A percentile compares a stretch with the other conserved stretches of the same genome.
These are phyloP conservation scores for Plenodomus biglobosus DNA, from an alignment of 2,329 filamentous ascomycete genomes.

Conservation along the genomic window DNA sequence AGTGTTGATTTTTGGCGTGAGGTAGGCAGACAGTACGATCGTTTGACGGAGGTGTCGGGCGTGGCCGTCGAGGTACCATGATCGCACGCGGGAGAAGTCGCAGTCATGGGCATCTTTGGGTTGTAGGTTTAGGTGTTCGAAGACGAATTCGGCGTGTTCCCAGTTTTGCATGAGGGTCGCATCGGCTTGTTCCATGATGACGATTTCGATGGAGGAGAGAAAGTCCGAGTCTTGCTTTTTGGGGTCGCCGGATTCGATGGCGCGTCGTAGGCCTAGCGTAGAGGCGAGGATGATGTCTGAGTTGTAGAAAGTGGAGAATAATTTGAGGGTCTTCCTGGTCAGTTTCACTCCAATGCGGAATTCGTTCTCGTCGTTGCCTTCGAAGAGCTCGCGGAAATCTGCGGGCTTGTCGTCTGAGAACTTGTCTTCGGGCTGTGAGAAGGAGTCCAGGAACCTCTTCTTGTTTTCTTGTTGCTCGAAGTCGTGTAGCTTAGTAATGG, in stretches of 20 bases:
- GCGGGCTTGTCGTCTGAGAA: constrained; percentile 75
- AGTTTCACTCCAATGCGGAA: constrained; percentile 96
- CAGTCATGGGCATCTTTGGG: constrained; percentile 88
- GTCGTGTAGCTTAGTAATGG: constrained; percentile 72
- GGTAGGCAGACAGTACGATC: constrained; percentile 75
- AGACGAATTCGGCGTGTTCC: constrained; percentile 92
- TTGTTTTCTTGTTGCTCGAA: constrained; percentile 94
- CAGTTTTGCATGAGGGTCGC: constrained; percentile 97
- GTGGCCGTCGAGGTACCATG: constrained; percentile 90
- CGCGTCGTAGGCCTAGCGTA: constrained; percentile 84
- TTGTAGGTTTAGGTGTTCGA: constrained; percentile 87
- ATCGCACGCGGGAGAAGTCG: constrained; percentile 86
- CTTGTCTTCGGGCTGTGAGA: constrained; percentile 67
- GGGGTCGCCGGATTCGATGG: constrained; percentile 74
- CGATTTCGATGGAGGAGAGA: constrained; percentile 87
- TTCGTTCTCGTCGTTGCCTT: constrained; percentile 95
- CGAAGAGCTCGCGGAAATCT: constrained; percentile 87
- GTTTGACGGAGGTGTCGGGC: constrained; percentile 83
- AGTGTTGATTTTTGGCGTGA: constrained; percentile 84
- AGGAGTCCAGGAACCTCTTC: constrained; percentile 86
- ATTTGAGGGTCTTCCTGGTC: constrained; percentile 92
- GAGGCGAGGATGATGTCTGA: constrained; percentile 94
- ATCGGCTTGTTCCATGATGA: constrained; percentile 88
- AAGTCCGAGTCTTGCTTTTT: constrained; percentile 81
- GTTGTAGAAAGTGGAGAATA: constrained; percentile 92